Base-by-base conservation (phyloP, 1,284 basidiomycete genomes). In the Baeospora myosura region DNA sequence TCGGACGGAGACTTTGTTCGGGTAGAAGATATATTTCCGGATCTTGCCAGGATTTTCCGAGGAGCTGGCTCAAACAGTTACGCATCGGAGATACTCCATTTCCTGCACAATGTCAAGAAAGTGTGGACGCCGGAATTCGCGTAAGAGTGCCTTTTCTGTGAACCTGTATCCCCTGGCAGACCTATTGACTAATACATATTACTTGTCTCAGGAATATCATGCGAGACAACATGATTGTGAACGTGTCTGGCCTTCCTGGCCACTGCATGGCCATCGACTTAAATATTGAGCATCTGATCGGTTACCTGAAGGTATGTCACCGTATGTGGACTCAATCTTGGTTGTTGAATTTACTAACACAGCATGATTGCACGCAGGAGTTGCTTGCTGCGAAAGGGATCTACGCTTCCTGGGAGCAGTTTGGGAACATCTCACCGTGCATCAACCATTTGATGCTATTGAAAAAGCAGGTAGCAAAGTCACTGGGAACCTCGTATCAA, bases 51-150 rank as follows among this genome's bases (percentile, higher is more conserved):
- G 33, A 53, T 63, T 0, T 61, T 62, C 22, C 41, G 49, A 17
- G 55, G 58, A 12, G 49, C 49, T 1, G 53, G 60, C 0, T 56
- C 51, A 0, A 59, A 57, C 16, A 63, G 62, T 26, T 63, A 63
- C n/a, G 52, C 28, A 0, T 48, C 26, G 0, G 59, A 63, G 20
- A 54, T 63, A 6, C 45, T 62, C 0, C 51, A 59, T 23, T 60
- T 49, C 5, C 38, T 61, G 0, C 45, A 50, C 42, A 57, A 56
- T 21, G 12, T 63, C 2, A 58, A 57, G 25, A 36, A 55, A 14
- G 33, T 60, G 0, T 63, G 60, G 57, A 52, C 47, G 3, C 42
- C 40, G 0, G 45, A 51, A 11, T 61, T 60, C 44, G 49, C 40
- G 35, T 60, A 36, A 16, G 45, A 43, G 17, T 26, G 5, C 18